phyloP scores from a whole-genome alignment of 495 filamentous ascomycete species.

The Penicillium soppii region DNA sequence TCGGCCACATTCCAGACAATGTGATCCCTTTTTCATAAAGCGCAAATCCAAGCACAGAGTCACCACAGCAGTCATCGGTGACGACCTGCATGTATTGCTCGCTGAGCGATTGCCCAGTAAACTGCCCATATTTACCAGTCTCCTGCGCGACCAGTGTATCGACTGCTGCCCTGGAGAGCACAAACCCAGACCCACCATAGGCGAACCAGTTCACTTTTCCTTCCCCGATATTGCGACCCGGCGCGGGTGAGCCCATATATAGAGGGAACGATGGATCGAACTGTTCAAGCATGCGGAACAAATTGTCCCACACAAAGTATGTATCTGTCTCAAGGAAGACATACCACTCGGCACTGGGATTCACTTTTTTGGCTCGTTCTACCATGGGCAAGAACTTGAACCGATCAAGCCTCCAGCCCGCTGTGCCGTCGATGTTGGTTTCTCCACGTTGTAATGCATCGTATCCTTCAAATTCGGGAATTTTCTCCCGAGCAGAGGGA shows the following conservation, averaged over 20 bases:
- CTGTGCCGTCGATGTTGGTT: conserved; percentile 1
- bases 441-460: conserved; percentile 21
- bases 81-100: conserved; percentile 37
- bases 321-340: conserved; percentile 65
- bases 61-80: conserved; percentile 49
- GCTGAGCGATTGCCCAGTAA: conserved; percentile 18
- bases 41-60: conserved; percentile 52
- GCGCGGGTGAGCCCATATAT: conserved; percentile 53
- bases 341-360: conserved; percentile 57
- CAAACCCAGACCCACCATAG: conserved; percentile 54
- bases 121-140: conserved; percentile 15
- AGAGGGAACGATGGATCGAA: conserved; percentile 47
- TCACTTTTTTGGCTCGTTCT: conserved; percentile 52
- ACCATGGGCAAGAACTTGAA: conserved; percentile 66
- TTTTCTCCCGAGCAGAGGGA: conserved; percentile 25
- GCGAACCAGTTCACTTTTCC: conserved; percentile 43
- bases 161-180: conserved; percentile 51
- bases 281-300: conserved; percentile 53
- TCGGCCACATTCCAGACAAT: conserved; percentile 50
- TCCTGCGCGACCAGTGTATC: conserved; percentile 28
- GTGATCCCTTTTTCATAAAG: conserved; percentile 43
- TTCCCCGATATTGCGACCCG: conserved; percentile 29
- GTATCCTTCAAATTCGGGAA: conserved; percentile 38
- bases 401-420: conserved; percentile 60
- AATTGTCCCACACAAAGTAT: conserved; percentile 61